Evolutionary conservation across 2,329 filamentous ascomycete species (phyloP).

Genomic region (Aquanectria penicillioides): DNA sequence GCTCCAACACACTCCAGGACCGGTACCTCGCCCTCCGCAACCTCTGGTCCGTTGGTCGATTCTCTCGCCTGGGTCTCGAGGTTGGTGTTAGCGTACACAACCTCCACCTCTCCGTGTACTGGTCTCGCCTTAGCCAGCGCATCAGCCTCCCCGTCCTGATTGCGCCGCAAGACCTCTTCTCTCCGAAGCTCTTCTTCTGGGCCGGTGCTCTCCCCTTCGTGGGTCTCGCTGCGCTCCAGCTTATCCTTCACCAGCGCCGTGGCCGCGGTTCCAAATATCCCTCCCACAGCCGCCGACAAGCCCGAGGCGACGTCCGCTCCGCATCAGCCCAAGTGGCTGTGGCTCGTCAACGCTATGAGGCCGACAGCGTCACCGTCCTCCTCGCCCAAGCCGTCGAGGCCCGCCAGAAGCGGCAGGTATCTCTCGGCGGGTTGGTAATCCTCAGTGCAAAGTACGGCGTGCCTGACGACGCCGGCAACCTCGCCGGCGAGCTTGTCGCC

Average conservation of each 20-base stretch:
- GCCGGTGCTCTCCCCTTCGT: conserved; percentile 52
- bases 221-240: conserved; percentile 50
- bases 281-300: conserved; percentile 15
- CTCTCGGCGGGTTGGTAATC: conserved; percentile 56
- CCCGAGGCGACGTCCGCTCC: conserved; percentile 15
- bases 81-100: conserved; percentile 53
- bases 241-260: conserved; percentile 37
- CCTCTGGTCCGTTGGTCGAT: conserved; percentile 52
- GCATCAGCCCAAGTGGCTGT: conserved; percentile 40
- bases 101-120: conserved; percentile 58
- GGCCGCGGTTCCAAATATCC: conserved; percentile 3
- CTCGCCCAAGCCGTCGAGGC: conserved; percentile 53
- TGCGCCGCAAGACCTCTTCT: conserved; percentile 42
- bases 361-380: conserved; percentile 56
- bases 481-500: conserved; percentile 55
- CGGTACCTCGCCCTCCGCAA: conserved; percentile 56
- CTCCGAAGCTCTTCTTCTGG: conserved; percentile 49
- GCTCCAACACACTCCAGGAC: conserved; percentile 47
- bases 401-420: conserved; percentile 48
- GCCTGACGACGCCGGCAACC: conserved; percentile 41
- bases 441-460: conserved; percentile 60
- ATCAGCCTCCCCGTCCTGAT: conserved; percentile 56
- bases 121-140: conserved; percentile 57
- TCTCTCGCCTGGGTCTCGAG: conserved; percentile 56
- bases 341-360: conserved; percentile 52